Percentiles rank a stretch among this genome's conserved stretches.
Conservation (phyloP, 805 yeast genomes). For the Sugiyamaella qingdaonensis region DNA sequence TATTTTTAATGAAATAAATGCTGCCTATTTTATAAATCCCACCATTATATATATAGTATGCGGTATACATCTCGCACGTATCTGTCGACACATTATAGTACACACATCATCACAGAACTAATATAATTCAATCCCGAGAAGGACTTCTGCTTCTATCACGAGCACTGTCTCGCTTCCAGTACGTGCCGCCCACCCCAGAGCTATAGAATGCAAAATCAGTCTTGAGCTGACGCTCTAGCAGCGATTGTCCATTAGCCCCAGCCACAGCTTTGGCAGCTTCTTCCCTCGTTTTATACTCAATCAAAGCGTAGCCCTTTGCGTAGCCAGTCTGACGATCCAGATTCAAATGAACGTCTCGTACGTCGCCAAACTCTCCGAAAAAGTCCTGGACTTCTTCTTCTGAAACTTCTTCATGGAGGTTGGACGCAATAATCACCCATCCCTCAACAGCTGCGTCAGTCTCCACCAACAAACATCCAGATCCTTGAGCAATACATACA, state of each 20-base stretch:
- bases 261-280: slow-evolving; percentile 36
- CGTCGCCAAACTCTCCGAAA: slow-evolving; percentile 40
- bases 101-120: not conserved
- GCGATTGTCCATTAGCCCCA: slow-evolving; percentile 30
- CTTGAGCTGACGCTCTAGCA: slow-evolving; percentile 33
- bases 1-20: too few relatives aligned
- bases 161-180: slow-evolving; percentile 3
- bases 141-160: not conserved
- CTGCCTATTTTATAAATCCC: too few relatives aligned
- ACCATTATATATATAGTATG: too few relatives aligned
- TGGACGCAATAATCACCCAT: slow-evolving; percentile 39
- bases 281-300: slow-evolving; percentile 34
- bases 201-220: slow-evolving; percentile 41
- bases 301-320: slow-evolving; percentile 40
- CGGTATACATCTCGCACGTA: too few relatives aligned
- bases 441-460: slow-evolving; percentile 36
- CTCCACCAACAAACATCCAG: not conserved
- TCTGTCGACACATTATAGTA: too few relatives aligned
- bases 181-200: slow-evolving; percentile 14
- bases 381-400: slow-evolving; percentile 43
- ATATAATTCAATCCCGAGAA: not conserved
- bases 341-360: slow-evolving; percentile 39
- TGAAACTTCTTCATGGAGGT: slow-evolving; percentile 43
- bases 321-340: slow-evolving; percentile 43
- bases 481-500: not conserved